Evolutionary conservation across 1,139 yeast genomes (phyloP), one percentile per base, ranked within the genome.

Genomic region (Blastobotrys aristatus): DNA sequence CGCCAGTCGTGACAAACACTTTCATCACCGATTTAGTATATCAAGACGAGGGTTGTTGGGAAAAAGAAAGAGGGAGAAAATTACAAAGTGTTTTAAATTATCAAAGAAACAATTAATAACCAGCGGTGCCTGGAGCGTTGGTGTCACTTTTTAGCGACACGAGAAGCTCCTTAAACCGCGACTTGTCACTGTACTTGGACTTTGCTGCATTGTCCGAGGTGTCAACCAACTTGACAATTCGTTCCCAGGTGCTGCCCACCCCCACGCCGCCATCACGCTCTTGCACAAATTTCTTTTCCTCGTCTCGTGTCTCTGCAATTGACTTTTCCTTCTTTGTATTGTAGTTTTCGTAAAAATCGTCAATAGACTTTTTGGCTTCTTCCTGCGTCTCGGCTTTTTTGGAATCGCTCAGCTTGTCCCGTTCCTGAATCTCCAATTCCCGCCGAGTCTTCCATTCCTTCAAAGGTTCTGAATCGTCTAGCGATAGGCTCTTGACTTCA

Each of bases 291-390:
- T 76, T 78, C 54, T 63, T 62, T 56, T 82, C 87, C 59, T 87
- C 88, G 55, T 81, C 84, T 50, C 76, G 73, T 7, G 87, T 83
- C 51, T 79, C 76, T 53, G 78, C 81, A 52, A 84, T 72, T 48
- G 80, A 79, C 55, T 77, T 77, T 49, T 88, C 95, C 69, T 82
- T 86, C 71, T 92, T 92, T 62, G 76, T 73, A 69, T 88, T 89
- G 74, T 94, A 94, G 63, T 84, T 84, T 58, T 89, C 96, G 68
- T 94, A 94, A 69, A 92, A 92, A 57, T 87, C 96, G 65, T 92
- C 97, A 61, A 90, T 82, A 47, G 92, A 82, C 63, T 81, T 80
- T 61, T 82, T 79, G n/a, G 98, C 98, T 54, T 83, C 82, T 43
- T 78, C 75, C 49, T 84, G 75, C 51, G 88, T 76, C 53, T 83